phyloP scores from a whole-genome alignment of 1,284 basidiomycete genomes.

The Hemileia vastatrix region DNA sequence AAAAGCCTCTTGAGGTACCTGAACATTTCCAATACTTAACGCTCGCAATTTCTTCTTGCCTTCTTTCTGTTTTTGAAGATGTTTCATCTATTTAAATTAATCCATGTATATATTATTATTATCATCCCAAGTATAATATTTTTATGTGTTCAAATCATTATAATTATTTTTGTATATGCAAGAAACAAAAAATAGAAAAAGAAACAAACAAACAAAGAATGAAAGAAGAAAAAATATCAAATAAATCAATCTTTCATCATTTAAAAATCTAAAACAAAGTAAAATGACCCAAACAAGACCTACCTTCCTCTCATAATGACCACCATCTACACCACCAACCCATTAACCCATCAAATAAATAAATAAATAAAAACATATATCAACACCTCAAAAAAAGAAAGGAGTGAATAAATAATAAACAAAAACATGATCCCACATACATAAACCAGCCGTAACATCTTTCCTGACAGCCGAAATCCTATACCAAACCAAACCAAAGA shows the following conservation, averaged over 20 bases:
- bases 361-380: too few relatives aligned
- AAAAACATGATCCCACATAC: slow-evolving; percentile 57
- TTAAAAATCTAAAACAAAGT: neutral
- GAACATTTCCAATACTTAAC: slow-evolving; percentile 48
- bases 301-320: slow-evolving; percentile 72
- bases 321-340: slow-evolving; percentile 42
- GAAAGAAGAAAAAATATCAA: neutral
- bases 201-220: neutral
- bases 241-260: neutral
- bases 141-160: neutral
- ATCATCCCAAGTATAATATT: too few relatives aligned
- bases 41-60: slow-evolving; percentile 76
- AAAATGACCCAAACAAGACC: neutral
- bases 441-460: slow-evolving; percentile 88
- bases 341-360: too few relatives aligned
- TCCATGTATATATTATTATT: too few relatives aligned
- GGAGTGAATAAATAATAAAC: too few relatives aligned
- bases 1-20: slow-evolving; percentile 83
- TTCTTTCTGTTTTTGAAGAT: slow-evolving; percentile 83
- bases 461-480: slow-evolving; percentile 72
- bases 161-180: neutral
- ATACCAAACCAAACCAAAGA: neutral
- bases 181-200: neutral
- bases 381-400: too few relatives aligned
- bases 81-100: slow-evolving; percentile 60